Base-by-base conservation (phyloP, 305 asterid genomes). In the Stenogyne calaminthoides region DNA sequence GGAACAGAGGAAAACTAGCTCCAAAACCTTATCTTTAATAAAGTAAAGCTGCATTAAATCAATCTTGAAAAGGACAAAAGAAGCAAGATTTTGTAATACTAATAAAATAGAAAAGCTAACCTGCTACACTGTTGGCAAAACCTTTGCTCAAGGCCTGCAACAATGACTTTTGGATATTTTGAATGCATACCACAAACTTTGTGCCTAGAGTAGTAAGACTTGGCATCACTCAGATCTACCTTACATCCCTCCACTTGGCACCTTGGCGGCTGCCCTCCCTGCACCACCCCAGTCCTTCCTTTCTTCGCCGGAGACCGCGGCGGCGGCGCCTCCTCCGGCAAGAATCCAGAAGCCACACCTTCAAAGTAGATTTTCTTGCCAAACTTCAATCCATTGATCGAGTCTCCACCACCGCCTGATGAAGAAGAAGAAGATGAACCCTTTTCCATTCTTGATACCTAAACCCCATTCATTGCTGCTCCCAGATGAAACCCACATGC, bases 111-210 rank as follows among this genome's bases (percentile, higher is more conserved):
- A 79, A 18, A 77, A 75, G 63, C 69, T 63, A 64, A 80, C 96
- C 91, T 84, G 93, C 97, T 90, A 76, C 95, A 90, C 84, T 85
- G 97, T 77, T 90, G 97, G 81, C 97, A 90, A 80, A 90, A 88
- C 85, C 95, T 80, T 61, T 85, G 88, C 55, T 84, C 82, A 59
- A 85, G 32, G 51, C 95, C 96, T 6, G 84, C 85, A 67, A 90
- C 89, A 73, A 79, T 76, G 68, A 87, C 96, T 69, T 55, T 83
- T 16, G 93, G 83, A 55, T 80, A 79, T 78, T 90, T 90, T 9
- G 96, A 88, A 77, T 90, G 95, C 73, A 67, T 25, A 60, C 81
- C 86, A 77, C 96, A 90, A 65, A 90, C 94, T 77, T 85, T 82
- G 78, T 90, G 95, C 76, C 91, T 83, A 10, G 84, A 85, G 65